These are phyloP conservation scores for Zygoascus ofunaensis DNA, from an alignment of 805 yeast species.

Conservation along the genomic window DNA sequence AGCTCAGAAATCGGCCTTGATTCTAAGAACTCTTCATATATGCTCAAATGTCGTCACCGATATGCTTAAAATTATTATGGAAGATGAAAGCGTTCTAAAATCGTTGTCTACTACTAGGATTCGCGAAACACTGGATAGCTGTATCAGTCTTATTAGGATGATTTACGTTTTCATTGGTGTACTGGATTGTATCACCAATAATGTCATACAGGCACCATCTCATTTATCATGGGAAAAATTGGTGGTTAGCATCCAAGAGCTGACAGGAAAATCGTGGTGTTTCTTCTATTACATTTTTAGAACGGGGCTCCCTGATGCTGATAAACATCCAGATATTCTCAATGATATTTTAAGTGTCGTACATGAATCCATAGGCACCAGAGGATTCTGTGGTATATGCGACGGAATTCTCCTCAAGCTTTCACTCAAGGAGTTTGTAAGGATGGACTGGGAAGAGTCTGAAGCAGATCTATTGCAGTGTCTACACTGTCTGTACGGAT, in stretches of 20 bases:
- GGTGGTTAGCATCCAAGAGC: conserved; percentile 22
- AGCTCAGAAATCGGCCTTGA: conserved; percentile 32
- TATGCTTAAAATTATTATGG: conserved; percentile 18
- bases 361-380: conserved; percentile 65
- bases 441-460: conserved; percentile 36
- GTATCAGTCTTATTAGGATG: conserved; percentile 25
- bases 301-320: conserved; percentile 17
- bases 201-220: conserved; percentile 23
- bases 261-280: conserved; percentile 29
- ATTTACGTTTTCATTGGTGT: conserved; percentile 28
- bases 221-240: conserved; percentile 27
- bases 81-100: conserved; percentile 14
- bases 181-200: conserved; percentile 29
- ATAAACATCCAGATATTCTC: conserved; percentile 19
- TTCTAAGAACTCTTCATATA: conserved; percentile 45
- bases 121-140: conserved; percentile 8
- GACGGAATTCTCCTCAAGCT: conserved; percentile 54
- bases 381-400: conserved; percentile 59
- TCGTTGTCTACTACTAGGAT: conserved; percentile 8
- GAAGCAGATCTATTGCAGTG: conserved; percentile 70
- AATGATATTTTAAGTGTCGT: conserved; percentile 46
- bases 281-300: conserved; percentile 33
- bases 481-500: conserved; percentile 68
- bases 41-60: conserved; percentile 41
- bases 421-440: conserved; percentile 45